These are phyloP conservation scores for Russula foetens DNA, from an alignment of 768 basidiomycete species.

Conservation along the genomic window DNA sequence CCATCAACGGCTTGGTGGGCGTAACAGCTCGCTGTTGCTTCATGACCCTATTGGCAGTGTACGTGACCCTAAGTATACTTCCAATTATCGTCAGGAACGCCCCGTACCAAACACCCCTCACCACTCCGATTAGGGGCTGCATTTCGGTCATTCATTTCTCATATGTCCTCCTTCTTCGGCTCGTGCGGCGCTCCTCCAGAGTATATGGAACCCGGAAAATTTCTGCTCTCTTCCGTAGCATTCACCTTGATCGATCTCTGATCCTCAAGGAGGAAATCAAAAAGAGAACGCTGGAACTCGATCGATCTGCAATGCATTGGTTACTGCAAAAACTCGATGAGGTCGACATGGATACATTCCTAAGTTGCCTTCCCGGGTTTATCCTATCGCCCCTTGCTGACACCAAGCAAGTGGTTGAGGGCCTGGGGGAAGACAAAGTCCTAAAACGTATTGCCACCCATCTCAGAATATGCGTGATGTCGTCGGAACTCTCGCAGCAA, in stretches of 20 bases:
- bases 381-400: neutral
- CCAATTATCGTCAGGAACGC: neutral
- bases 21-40: neutral
- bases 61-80: neutral
- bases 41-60: neutral
- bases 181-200: neutral
- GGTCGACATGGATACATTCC: neutral
- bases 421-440: neutral
- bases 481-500: neutral
- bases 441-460: neutral
- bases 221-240: neutral
- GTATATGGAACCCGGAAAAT: neutral
- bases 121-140: neutral
- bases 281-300: neutral
- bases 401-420: neutral
- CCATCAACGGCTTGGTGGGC: neutral
- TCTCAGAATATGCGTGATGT: neutral
- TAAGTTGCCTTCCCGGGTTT: neutral
- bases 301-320: neutral
- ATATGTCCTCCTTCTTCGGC: neutral
- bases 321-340: neutral
- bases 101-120: constrained; percentile 8
- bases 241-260: neutral
- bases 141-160: neutral
- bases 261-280: neutral